phyloP scores from a whole-genome alignment of 2,329 filamentous ascomycete genomes.

The Colletotrichum tofieldiae region DNA sequence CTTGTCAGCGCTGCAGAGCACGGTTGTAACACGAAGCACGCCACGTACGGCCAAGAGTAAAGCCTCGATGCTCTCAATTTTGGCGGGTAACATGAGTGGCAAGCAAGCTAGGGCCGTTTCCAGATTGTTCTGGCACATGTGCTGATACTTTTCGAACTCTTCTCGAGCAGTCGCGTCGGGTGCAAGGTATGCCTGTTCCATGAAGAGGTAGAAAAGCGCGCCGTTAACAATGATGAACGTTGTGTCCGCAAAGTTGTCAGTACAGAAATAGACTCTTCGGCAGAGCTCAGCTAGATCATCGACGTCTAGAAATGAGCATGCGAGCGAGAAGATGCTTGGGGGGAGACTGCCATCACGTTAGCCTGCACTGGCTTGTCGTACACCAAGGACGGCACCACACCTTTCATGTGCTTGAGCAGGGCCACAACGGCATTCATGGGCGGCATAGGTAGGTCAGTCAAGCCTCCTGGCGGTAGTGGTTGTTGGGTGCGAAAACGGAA shows the following conservation, averaged over 20 bases:
- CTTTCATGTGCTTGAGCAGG: constrained; percentile 64
- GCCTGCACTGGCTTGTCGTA: background rate
- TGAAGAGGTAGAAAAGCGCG: constrained; percentile 66
- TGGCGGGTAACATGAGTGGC: constrained; percentile 70
- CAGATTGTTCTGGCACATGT: constrained; percentile 63
- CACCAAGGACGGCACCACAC: constrained; percentile 46
- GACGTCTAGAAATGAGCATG: constrained; percentile 65
- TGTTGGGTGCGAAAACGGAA: constrained; percentile 64
- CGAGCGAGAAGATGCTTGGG: constrained; percentile 65
- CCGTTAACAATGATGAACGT: constrained; percentile 67
- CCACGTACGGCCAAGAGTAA: constrained; percentile 70
- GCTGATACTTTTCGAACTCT: constrained; percentile 56
- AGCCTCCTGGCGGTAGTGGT: constrained; percentile 60
- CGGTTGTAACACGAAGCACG: too few relatives aligned
- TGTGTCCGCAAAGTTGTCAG: constrained; percentile 65
- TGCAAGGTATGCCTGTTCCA: constrained; percentile 60
- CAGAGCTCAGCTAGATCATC: constrained; percentile 67
- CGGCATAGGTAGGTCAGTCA: constrained; percentile 69
- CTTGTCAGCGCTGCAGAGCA: background rate
- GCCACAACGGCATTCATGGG: constrained; percentile 66
- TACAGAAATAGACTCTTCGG: constrained; percentile 65
- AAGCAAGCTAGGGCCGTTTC: constrained; percentile 67
- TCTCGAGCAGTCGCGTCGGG: constrained; percentile 50
- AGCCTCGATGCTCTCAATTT: constrained; percentile 69
- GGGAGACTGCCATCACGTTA: constrained; percentile 54